These are phyloP conservation scores for Pseudogymnoascus sp. DNA, from an alignment of 2,329 filamentous ascomycete species.

Conservation along the genomic window DNA sequence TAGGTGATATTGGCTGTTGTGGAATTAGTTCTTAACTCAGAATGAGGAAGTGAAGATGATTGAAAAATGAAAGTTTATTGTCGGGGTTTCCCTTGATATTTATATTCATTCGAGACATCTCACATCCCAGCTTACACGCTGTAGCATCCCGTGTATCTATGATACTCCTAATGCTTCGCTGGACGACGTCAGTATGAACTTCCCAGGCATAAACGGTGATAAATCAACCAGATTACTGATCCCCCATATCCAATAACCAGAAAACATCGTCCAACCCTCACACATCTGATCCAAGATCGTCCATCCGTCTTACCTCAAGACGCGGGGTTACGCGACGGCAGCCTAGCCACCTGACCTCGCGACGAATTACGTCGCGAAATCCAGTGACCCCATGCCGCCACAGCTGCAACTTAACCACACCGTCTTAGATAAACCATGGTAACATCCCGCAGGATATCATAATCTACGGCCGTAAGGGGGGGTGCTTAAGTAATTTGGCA, in stretches of 20 bases:
- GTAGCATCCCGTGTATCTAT: not conserved
- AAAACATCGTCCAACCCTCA: not conserved
- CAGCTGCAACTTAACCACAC: not conserved
- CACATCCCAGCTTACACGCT: not conserved
- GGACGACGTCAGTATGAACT: not conserved
- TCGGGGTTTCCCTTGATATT: not conserved
- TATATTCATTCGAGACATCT: not conserved
- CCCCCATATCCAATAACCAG: not conserved
- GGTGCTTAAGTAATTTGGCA: not conserved
- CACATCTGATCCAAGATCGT: not conserved
- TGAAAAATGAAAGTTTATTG: not conserved
- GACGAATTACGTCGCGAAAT: slow-evolving; percentile 4
- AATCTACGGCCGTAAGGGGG: not conserved
- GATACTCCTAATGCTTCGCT: not conserved
- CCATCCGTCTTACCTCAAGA: not conserved
- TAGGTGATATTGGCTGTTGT: not conserved
- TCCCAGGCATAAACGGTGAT: not conserved
- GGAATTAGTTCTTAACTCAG: not conserved
- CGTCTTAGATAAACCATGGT: not conserved
- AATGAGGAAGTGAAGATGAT: not conserved
- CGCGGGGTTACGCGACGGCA: not conserved
- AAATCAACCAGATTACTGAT: not conserved
- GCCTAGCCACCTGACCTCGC: not conserved
- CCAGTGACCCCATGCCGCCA: not conserved
- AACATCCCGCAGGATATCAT: not conserved